Base-by-base conservation (phyloP, 208 protist genomes). In the Leishmania lainsoni region DNA sequence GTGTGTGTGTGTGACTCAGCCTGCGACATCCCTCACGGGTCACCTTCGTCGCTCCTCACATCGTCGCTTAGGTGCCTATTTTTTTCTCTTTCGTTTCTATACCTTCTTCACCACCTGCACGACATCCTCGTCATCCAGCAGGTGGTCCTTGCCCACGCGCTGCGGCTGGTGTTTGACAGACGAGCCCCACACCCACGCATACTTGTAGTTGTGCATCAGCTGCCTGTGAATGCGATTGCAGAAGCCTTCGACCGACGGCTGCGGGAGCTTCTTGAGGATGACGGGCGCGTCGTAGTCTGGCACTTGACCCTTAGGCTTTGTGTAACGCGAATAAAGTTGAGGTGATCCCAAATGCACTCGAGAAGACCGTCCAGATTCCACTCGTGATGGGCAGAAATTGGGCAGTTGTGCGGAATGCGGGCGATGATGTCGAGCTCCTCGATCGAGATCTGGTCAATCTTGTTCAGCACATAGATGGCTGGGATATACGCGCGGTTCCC, bases 301-400 rank as follows among this genome's bases (percentile, higher is more conserved):
- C 76, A 99, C 94, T 86, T 99, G 96, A 29, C 98, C 99, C 70
- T 97, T 94, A 26, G 98, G 98, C 90, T 99, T 99, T 39, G 99
- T 99, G 90, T 99, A 99, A 99, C 86, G 61, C 99, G 92, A 52
- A 99, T 95, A 52, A 99, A 96, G 83, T 98, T 90, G 14, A 99
- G 92, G 81, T 99, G 99, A 49, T 99, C 96, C 99, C 99, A 99
- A 71, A 99, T 99, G 84, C 93, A 98, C 78, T 99, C 99, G n/a
- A 99, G 90, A 16, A 99, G 84, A 26, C 95, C 98, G 80, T 99
- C 98, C 35, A 99, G 88, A 89, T 99, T 99, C 99, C 99, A 99
- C 59, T 92, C 90, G 78, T 99, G 95, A 81, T 99, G 95, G 6
- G 98, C 98, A 48, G 92, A 99, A 87, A 99, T 99, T 58, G 98